Conservation (phyloP, 805 yeast species). For the Starmera quercuum region DNA sequence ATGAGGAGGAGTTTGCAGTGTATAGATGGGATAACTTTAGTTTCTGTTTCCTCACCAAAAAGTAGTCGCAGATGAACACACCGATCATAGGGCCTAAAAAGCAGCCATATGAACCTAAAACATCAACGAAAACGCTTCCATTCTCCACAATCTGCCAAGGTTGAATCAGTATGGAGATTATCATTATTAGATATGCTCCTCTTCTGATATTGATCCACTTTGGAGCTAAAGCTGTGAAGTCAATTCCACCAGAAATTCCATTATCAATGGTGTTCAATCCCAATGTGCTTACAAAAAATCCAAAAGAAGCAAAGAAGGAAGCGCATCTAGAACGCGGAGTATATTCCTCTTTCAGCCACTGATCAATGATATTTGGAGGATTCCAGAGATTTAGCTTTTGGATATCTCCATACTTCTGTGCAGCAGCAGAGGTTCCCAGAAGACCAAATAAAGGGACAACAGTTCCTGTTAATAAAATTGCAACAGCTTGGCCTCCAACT, state of each 20-base stretch:
- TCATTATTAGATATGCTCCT: constrained; percentile 61
- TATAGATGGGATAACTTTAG: constrained; percentile 34
- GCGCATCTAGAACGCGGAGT: no score
- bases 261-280: no score
- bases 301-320: no score
- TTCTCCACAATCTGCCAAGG: constrained; percentile 44
- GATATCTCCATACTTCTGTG: no score
- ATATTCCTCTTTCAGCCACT: no score
- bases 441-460: constrained; percentile 39
- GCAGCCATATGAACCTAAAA: constrained; percentile 22
- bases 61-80: constrained; percentile 28
- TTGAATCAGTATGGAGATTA: constrained; percentile 57
- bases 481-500: constrained; percentile 29
- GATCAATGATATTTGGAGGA: no score
- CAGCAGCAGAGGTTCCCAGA: no score
- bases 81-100: constrained; percentile 38
- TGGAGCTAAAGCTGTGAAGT: no score
- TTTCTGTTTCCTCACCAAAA: constrained; percentile 27
- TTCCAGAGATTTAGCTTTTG: constrained; percentile 8
- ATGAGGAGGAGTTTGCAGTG: constrained; percentile 22
- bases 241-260: no score
- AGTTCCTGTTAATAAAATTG: constrained; percentile 30
- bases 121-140: constrained; percentile 17
- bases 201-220: constrained; percentile 51
- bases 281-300: background rate